Conservation (phyloP, 2,329 filamentous ascomycete genomes). For the Graphilbum ipis-grandicollis region DNA sequence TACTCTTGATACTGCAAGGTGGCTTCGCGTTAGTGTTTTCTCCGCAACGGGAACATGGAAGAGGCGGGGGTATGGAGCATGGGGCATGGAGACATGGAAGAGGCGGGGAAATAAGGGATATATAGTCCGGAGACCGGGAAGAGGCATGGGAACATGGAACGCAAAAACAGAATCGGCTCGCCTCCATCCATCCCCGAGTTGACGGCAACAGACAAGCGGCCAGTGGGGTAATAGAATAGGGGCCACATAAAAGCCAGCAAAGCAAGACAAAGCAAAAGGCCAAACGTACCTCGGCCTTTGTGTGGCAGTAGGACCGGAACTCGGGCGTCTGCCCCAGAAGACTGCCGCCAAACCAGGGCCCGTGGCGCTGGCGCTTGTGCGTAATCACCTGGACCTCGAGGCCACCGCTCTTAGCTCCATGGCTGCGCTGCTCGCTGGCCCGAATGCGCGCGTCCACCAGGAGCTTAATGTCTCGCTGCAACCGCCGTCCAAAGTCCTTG, state of each 20-base stretch:
- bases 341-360: slow-evolving; percentile 96
- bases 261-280: not conserved
- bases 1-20: slow-evolving; percentile 69
- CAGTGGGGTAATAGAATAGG: no score
- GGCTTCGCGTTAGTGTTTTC: not conserved
- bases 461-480: slow-evolving; percentile 95
- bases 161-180: no score
- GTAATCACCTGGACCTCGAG: slow-evolving; percentile 94
- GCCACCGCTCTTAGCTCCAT: slow-evolving; percentile 82
- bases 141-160: no score
- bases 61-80: no score
- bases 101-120: no score
- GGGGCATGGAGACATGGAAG: not conserved
- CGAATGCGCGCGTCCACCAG: slow-evolving; percentile 85
- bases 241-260: not conserved
- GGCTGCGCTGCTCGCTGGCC: slow-evolving; percentile 79
- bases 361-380: slow-evolving; percentile 92
- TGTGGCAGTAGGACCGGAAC: slow-evolving; percentile 98
- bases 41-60: no score
- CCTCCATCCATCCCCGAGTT: no score
- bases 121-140: no score
- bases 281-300: slow-evolving; percentile 51
- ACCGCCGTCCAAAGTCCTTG: slow-evolving; percentile 90
- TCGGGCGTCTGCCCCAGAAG: slow-evolving; percentile 93
- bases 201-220: no score